Conservation (phyloP, 768 basidiomycete species). For the Rhizopogon rudus region DNA sequence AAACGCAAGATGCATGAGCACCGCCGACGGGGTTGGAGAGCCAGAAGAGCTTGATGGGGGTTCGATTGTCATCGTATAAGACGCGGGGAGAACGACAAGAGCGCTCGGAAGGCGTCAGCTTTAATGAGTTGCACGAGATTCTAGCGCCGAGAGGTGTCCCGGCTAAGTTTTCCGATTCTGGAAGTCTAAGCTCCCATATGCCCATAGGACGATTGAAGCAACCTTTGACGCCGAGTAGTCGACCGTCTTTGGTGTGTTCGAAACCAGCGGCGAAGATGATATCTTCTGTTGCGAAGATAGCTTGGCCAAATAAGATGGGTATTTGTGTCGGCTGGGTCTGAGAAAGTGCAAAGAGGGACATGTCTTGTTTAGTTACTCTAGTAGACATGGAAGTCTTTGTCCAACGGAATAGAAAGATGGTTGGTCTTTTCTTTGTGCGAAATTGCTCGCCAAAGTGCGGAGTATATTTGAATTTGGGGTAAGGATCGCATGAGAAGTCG, state of each 20-base stretch:
- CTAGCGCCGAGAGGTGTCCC: conserved; percentile 3
- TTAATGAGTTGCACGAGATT: conserved; percentile 22
- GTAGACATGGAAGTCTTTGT: conserved; percentile 6
- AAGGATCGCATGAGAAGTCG: conserved; percentile 19
- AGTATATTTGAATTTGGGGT: conserved; percentile 45
- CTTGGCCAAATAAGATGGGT: conserved; percentile 49
- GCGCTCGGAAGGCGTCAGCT: conserved; percentile 37
- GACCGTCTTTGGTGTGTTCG: conserved; percentile 51
- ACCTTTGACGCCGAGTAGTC: conserved; percentile 51
- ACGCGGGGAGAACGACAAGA: conserved; percentile 61
- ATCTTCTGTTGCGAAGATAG: conserved; percentile 40
- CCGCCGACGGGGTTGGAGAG: conserved; percentile 52
- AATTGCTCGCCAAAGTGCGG: conserved; percentile 64
- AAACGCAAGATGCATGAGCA: conserved; percentile 51
- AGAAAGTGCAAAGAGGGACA: conserved; percentile 9
- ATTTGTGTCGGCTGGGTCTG: conserved; percentile 2
- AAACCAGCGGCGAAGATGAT: conserved; percentile 58
- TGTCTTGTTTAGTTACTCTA: conserved; percentile 5
- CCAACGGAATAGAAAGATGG: conserved; percentile 53
- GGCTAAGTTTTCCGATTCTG: conserved; percentile 6
- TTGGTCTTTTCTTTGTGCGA: conserved; percentile 46
- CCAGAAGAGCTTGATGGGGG: conserved; percentile 38
- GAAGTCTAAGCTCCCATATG: conserved; percentile 47
- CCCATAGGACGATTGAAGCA: conserved; percentile 58
- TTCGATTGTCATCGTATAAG: conserved; percentile 18